Evolutionary conservation across 306 rosid species (phyloP), one percentile per base, ranked within the genome.

Genomic region (Acacia melanoxylon): DNA sequence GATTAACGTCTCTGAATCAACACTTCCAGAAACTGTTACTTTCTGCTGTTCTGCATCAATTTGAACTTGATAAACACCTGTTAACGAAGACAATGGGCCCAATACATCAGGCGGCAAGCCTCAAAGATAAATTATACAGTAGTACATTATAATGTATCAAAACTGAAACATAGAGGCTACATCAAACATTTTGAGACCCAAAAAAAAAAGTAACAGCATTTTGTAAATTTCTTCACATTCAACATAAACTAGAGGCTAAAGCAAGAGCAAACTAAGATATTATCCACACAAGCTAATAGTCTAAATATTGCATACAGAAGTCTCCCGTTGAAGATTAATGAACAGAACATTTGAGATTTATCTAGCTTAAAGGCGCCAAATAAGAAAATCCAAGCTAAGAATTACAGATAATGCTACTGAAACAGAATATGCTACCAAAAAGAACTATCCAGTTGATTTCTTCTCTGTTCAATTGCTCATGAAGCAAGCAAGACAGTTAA

Each of bases 11-110:
- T 80, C 88, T 58, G 95, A 77, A 85, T 95, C 97, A 41, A 95
- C 93, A 85, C 86, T 56, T 8, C 99, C 98, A 40, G 88, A 87
- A 85, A 93, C 97, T 33, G 97, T 89, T 22, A 95, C 99, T 68
- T 84, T 95, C 79, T 93, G 97, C 80, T 95, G 97, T 8, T 93
- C 99, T 63, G 91, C 88, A 75, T 93, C 95, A 62, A 93, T 83
- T 68, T 62, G 87, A 24, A 95, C 99, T 87, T 87, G 92, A 80
- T 86, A 95, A 73, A 95, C 99, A 76, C 99, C 99, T 95, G 76
- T 0, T 44, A n/a, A 42, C 12, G 41, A 69, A 24, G 22, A 44
- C 3, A 71, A 71, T 44, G 13, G 10, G 6, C 35, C 25, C n/a
- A 44, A 45, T 24, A 44, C 24, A 58, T 75, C 51, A 73, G 15